Base-by-base conservation (phyloP, 345 rosid genomes). In the Citrus australasica region DNA sequence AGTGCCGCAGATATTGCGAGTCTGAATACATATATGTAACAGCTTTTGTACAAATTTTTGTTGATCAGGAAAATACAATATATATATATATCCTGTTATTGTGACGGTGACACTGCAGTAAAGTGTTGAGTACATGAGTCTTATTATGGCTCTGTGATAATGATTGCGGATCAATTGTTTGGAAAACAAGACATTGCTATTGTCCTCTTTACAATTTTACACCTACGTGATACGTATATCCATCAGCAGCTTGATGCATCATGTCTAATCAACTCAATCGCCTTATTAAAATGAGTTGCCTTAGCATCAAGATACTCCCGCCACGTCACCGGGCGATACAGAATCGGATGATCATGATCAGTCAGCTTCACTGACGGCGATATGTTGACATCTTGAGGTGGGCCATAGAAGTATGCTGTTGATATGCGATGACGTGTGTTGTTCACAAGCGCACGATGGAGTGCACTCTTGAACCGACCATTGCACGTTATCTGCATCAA, bases 391-490 rank as follows among this genome's bases (percentile, higher is more conserved):
- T 87, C 82, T 73, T 27, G 75, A 1, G 89, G 85, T 21, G 90
- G 88, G 7, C 87, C 90, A 9, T 78, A 76, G 71, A 87, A 90
- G 75, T 82, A 84, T 0, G 90, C 88, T n/a, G 80, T 62, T 16
- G 93, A 90, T 61, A 84, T 24, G 9, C 90, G 88, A 73, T 84
- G 91, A 61, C 35, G 46, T 2, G 86, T 83, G 71, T 71, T 77
- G 79, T 83, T 86, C 56, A 87, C 90, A 9, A 86, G 56, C 25
- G 85, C 91, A 14, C 86, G 89, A 71, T 90, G 91, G 69, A 76
- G 67, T 9, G 79, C 77, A 71, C 40, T 83, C 78, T 82, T 85
- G 85, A 90, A 85, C 74, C 71, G 80, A 1, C 91, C 90, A 60
- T 88, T 85, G 40, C 88, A 80, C 59, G 80, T 61, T 9, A 86